A percentile compares a stretch with the other conserved stretches of the same genome.
phyloP scores from a whole-genome alignment of 345 rosid species.

The Rubroshorea leprosula region DNA sequence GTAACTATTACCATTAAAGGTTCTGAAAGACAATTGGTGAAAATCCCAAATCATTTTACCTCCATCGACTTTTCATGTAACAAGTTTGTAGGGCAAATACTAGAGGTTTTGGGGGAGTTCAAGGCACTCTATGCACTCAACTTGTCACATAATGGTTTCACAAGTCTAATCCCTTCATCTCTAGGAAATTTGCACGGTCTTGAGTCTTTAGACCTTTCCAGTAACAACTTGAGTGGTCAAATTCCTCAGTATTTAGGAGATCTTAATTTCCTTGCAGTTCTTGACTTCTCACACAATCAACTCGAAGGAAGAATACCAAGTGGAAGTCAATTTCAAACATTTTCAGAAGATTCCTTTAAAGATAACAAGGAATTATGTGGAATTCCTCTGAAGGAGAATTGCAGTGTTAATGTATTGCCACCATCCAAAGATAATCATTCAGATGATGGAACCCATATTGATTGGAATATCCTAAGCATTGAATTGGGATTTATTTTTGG shows the following conservation, averaged over 20 bases:
- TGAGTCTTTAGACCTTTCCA: slow-evolving; percentile 32
- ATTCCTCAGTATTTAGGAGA: slow-evolving; percentile 23
- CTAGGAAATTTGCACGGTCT: slow-evolving; percentile 20
- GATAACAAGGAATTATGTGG: not conserved
- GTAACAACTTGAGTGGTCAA: slow-evolving; percentile 15
- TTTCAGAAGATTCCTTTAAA: slow-evolving; percentile 16
- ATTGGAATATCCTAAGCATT: not conserved
- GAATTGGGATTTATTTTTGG: not conserved
- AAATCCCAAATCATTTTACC: slow-evolving; percentile 38
- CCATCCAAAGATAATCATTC: not conserved
- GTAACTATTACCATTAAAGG: slow-evolving; percentile 41
- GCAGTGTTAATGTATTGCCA: too few species aligned
- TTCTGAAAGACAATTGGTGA: slow-evolving; percentile 26
- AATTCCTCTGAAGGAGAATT: too few species aligned
- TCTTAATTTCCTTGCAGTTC: slow-evolving; percentile 23
- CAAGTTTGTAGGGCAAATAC: slow-evolving; percentile 25
- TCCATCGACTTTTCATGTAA: slow-evolving; percentile 32
- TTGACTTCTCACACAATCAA: slow-evolving; percentile 32
- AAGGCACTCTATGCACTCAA: slow-evolving; percentile 22
- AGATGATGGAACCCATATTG: not conserved
- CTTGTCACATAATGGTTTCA: slow-evolving; percentile 27
- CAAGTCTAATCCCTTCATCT: slow-evolving; percentile 17
- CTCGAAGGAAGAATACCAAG: slow-evolving; percentile 24
- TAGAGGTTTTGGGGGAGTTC: slow-evolving; percentile 17
- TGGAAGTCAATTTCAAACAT: slow-evolving; percentile 21